A percentile compares a stretch with the other conserved stretches of the same genome.
Evolutionary conservation across 805 yeast species (phyloP).

Genomic region (Saccharomycopsis sp.): DNA sequence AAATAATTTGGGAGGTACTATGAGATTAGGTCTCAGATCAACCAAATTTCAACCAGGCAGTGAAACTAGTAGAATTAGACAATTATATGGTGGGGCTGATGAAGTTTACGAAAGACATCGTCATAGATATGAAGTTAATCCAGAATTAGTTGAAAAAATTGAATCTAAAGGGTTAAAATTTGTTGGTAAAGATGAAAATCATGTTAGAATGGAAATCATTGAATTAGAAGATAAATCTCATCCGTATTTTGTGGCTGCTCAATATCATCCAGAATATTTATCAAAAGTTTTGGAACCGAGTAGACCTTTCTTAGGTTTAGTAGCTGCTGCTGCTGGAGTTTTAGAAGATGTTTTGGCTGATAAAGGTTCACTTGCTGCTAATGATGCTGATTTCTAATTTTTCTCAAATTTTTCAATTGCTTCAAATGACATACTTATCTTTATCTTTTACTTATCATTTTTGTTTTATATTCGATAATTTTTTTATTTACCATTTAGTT

Average conservation of each 20-base stretch:
- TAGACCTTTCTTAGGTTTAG: constrained; percentile 89
- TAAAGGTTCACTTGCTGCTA: constrained; percentile 19
- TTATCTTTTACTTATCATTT: no score
- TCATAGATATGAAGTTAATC: constrained; percentile 97
- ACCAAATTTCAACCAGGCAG: constrained; percentile 66
- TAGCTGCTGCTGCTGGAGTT: constrained; percentile 87
- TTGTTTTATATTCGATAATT: no score
- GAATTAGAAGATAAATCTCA: constrained; percentile 62
- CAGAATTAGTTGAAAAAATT: constrained; percentile 57
- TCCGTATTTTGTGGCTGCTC: constrained; percentile 90
- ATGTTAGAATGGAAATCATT: constrained; percentile 86
- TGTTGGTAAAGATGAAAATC: constrained; percentile 88
- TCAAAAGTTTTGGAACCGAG: constrained; percentile 97
- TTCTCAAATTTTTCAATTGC: no score
- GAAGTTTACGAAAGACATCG: constrained; percentile 89
- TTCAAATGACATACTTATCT: no score
- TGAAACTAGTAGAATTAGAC: constrained; percentile 60
- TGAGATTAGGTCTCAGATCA: constrained; percentile 94
- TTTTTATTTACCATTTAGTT: no score
- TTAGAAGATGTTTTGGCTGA: constrained; percentile 53
- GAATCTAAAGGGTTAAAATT: constrained; percentile 76
- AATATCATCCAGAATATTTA: constrained; percentile 96
- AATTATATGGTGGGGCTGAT: constrained; percentile 63
- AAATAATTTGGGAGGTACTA: constrained; percentile 94
- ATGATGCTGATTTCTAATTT: constrained; percentile 24